Base-by-base conservation (phyloP, 73 alveolate species). In the Paramecium sexaurelia region DNA sequence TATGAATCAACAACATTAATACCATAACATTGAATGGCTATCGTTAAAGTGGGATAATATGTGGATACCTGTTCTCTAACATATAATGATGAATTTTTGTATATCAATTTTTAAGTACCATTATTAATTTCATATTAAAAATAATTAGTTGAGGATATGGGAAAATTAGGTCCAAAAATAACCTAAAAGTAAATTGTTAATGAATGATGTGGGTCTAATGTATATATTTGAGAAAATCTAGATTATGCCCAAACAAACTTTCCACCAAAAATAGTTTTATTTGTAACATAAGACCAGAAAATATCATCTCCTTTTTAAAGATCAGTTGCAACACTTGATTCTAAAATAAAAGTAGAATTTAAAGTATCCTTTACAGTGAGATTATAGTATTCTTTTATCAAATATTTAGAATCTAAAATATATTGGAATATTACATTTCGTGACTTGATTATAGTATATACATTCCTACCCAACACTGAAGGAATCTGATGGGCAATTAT, bases 341-440 rank as follows among this genome's bases (percentile, higher is more conserved):
- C 83, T 24, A 66, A 26, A 0, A 29, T 2, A 66, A 66, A 66
- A 29, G 43, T 66, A 10, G 47, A 0, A 22, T 66, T 66, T 6
- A 66, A 29, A 13, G 37, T 32, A 11, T 29, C 37, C 6, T 10
- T 26, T 66, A 32, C 37, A 11, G 83, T 66, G 22, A 66, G 24
- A 66, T 66, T 9, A 66, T 66, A 66, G 26, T 22, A 66, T 22
- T 26, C 37, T 66, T 22, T 66, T 8, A 66, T 26, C 10, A 66
- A 66, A 66, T 20, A 66, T 66, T 66, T 66, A 27, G 83, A 66
- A 66, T 66, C 83, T 66, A 6, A 26, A 66, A 66, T 66, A 66
- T 8, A 13, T 6, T 11, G 20, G 10, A 20, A 26, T 13, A 29
- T 66, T 66, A 66, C 83, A 66, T 66, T 26, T 66, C 20, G 83